Base-by-base conservation (phyloP, 176 grass and related monocot genomes). In the Raddia guianensis region DNA sequence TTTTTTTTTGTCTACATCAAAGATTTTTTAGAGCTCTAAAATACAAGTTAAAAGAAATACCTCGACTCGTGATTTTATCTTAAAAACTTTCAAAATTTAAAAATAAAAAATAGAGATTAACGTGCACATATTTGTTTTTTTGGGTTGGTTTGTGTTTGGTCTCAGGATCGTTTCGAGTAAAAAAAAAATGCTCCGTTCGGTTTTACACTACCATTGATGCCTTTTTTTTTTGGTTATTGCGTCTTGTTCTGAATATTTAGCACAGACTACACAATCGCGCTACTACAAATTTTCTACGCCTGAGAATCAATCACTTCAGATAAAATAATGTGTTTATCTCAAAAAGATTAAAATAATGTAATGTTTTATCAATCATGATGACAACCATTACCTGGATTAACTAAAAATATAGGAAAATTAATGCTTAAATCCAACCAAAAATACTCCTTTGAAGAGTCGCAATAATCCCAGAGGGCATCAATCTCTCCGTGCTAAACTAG, bases 391-490 rank as follows among this genome's bases (percentile, higher is more conserved):
- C 18, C 27, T 27, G 3, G 21, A 40, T 57, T 78, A 70, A 62
- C 65, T 63, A 45, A 78, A 85, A 57, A 72, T 3, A 8, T 63
- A 51, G 40, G 42, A 77, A 37, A 33, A n/a, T 74, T 60, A 37
- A 63, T 72, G 56, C 48, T 37, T 13, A 80, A 48, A 67, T 18
- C 46, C 43, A 82, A 74, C 3, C 20, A 44, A 76, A 76, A 48
- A 50, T 3, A 18, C 27, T 27, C 27, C 27, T 27, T 21, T 58
- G 49, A 77, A 51, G 21, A 27, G 7, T 9, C 16, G 3, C 4
- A 48, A 57, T 48, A 68, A 68, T 20, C 32, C 37, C 49, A 84
- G 49, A 59, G 49, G 27, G 43, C 8, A 40, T 21, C 63, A 47
- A 19, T 19, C 13, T 13, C 37, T 40, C 4, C 37, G 37, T 14